Base-by-base conservation (phyloP, 345 rosid species). In the Citrus reticulata region DNA sequence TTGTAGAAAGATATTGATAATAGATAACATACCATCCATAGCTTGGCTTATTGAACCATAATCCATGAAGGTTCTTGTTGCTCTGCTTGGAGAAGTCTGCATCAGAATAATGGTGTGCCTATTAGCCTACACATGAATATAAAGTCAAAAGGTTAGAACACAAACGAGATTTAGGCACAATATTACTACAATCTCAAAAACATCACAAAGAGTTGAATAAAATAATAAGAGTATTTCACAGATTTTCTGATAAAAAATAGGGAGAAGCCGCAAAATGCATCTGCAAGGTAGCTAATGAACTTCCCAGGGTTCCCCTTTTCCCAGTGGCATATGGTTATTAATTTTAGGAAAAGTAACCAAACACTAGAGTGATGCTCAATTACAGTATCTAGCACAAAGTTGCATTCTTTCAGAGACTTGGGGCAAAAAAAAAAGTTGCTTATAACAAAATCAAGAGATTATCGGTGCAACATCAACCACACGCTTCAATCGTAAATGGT, bases 21-120 rank as follows among this genome's bases (percentile, higher is more conserved):
- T 5, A 32, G 55, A 63, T 32, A 64, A 34, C 81, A 49, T 91
- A 93, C 99, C 99, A 82, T 94, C 99, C 94, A 96, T 93, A 80
- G 99, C 98, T 88, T 91, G 98, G 83, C 86, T 87, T 25, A 91
- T 84, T 27, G 99, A 96, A 16, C 82, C 98, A 75, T 86, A 96
- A 86, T 96, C 99, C 99, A 94, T 92, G 79, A 94, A 96, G 14
- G 98, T 96, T 83, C 98, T 92, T 27, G 91, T 90, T 58, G 98
- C 86, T 84, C 93, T 94, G 87, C 65, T 91, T 4, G 80, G 97
- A 70, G 98, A 87, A 67, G 87, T 85, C 81, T 96, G 99, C 94
- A 96, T 85, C 87, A 96, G 87, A 74, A 96, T 82, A 80, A 96
- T 96, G 73, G 99, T 96, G 84, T 96, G 99, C 85, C 86, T 91